phyloP scores from a whole-genome alignment of 2,329 filamentous ascomycete species.

The Cladophialophora bantiana region DNA sequence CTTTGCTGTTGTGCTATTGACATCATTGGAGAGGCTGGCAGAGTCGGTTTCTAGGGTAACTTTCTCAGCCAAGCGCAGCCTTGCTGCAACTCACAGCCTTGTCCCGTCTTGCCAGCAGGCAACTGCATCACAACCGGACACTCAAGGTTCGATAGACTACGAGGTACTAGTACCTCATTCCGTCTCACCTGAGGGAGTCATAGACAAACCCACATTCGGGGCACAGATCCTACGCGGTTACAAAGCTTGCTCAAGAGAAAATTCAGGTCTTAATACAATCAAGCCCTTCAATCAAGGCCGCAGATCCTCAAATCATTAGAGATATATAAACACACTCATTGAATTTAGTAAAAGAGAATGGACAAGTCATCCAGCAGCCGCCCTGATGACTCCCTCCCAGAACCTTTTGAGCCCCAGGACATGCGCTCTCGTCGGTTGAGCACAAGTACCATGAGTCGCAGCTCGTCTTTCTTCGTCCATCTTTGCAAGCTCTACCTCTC shows the following conservation, averaged over 20 bases:
- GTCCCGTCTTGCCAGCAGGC: neutral
- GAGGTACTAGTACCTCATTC: no score
- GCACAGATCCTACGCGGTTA: neutral
- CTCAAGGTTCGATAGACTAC: no score
- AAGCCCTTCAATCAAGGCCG: neutral
- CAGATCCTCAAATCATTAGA: neutral
- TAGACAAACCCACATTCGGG: no score
- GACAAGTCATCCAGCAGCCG: conserved; percentile 34
- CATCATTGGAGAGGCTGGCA: conserved; percentile 3
- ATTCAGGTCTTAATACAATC: neutral
- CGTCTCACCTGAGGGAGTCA: no score
- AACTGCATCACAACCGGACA: conserved; percentile 12
- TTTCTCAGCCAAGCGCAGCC: neutral
- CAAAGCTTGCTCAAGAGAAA: neutral
- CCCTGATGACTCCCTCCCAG: conserved; percentile 67
- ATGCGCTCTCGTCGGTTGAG: conserved; percentile 47
- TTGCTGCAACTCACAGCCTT: conserved; percentile 1
- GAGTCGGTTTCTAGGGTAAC: conserved; percentile 4
- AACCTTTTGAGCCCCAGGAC: conserved; percentile 70
- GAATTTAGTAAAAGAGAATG: neutral
- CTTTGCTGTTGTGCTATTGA: conserved; percentile 4
- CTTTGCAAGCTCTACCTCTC: conserved; percentile 35
- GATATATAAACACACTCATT: neutral
- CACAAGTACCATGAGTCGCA: conserved; percentile 29
- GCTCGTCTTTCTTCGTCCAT: conserved; percentile 34